Conservation (phyloP, 441 rosid species). For the Populus hybrid region DNA sequence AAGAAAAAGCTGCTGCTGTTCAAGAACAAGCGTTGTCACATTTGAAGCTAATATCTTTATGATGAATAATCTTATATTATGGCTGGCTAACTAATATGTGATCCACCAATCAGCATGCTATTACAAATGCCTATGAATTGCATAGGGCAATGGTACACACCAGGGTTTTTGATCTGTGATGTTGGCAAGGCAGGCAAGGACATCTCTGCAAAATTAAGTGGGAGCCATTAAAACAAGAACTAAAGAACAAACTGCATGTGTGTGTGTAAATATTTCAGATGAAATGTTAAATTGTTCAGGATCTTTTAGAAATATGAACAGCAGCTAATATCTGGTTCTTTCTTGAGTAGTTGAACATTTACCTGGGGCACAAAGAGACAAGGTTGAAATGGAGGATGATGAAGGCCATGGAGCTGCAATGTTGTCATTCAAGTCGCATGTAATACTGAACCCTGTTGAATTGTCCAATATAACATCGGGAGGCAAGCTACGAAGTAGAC, state of each 20-base stretch:
- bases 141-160: constrained; percentile 28
- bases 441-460: constrained; percentile 82
- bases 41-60: background rate
- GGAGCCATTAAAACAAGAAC: constrained; percentile 18
- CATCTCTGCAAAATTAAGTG: constrained; percentile 66
- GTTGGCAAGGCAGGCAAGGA: constrained; percentile 92
- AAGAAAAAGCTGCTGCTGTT: background rate
- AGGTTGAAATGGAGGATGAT: constrained; percentile 78
- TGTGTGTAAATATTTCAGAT: background rate
- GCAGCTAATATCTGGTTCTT: background rate
- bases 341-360: constrained; percentile 17
- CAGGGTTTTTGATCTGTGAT: constrained; percentile 68
- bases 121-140: background rate
- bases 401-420: constrained; percentile 97
- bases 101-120: background rate
- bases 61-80: background rate
- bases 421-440: constrained; percentile 92
- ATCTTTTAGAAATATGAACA: background rate
- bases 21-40: background rate
- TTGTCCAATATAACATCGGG: constrained; percentile 82
- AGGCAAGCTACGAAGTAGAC: constrained; percentile 86
- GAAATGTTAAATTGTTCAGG: background rate
- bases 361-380: constrained; percentile 97
- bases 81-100: background rate
- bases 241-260: background rate